Percentiles rank a stretch among this genome's conserved stretches.
phyloP scores from a whole-genome alignment of 2,329 filamentous ascomycete genomes.

The Xylaria sp. region DNA sequence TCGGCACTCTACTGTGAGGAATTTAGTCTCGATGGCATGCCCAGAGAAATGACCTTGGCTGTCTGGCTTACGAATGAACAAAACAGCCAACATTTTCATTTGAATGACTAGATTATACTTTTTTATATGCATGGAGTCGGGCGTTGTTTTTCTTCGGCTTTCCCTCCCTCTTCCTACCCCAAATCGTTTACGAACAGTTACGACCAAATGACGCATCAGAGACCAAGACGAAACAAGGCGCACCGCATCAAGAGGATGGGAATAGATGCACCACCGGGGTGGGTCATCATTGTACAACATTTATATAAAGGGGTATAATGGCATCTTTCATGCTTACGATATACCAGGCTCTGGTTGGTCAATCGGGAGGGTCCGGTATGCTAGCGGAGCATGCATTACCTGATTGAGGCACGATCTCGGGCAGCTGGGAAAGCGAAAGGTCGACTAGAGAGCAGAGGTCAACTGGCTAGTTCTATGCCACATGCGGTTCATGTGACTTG shows the following conservation, averaged over 20 bases:
- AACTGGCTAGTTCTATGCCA: neutral
- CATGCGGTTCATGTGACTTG: slow-evolving; percentile 2
- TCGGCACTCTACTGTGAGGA: slow-evolving; percentile 2
- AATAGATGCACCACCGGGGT: slow-evolving; percentile 35
- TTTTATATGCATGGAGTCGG: slow-evolving; percentile 38
- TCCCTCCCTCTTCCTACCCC: slow-evolving; percentile 19
- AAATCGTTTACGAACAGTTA: slow-evolving; percentile 24
- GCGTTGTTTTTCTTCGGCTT: slow-evolving; percentile 30
- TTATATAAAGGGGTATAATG: slow-evolving; percentile 37
- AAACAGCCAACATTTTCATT: slow-evolving; percentile 23
- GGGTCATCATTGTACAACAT: slow-evolving; percentile 35
- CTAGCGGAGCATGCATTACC: slow-evolving; percentile 10
- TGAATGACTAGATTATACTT: slow-evolving; percentile 32
- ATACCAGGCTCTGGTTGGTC: slow-evolving; percentile 27
- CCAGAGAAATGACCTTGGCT: neutral
- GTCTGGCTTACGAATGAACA: slow-evolving; percentile 3
- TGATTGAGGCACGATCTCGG: slow-evolving; percentile 12
- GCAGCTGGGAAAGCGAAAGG: slow-evolving; percentile 6
- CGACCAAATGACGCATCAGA: slow-evolving; percentile 30
- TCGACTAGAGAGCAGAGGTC: slow-evolving; percentile 3
- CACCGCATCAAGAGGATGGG: slow-evolving; percentile 38
- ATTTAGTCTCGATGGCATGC: neutral
- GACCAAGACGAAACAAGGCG: slow-evolving; percentile 36
- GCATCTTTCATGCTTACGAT: slow-evolving; percentile 32
- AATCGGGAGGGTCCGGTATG: slow-evolving; percentile 16